Conservation (phyloP, 192 early-diverging fungal genomes). For the Coemansia sp. region DNA sequence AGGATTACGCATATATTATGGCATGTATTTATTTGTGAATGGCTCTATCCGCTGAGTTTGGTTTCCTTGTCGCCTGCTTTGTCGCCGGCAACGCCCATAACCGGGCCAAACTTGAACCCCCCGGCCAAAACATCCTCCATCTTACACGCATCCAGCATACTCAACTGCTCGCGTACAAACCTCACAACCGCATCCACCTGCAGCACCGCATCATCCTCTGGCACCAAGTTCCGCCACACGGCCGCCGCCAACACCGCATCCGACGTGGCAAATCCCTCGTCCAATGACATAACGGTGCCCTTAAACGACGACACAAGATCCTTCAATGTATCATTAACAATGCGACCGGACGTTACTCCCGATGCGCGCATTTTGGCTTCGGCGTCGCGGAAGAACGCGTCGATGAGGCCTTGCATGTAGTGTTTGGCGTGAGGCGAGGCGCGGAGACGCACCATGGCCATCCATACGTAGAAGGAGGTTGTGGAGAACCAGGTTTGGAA, state of each 20-base stretch:
- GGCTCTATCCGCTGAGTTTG: too few relatives aligned
- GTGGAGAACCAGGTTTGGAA: slow-evolving; percentile 95
- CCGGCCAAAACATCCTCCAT: slow-evolving; percentile 21
- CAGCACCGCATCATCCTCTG: slow-evolving; percentile 30
- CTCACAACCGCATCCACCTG: slow-evolving; percentile 24
- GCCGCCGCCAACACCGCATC: slow-evolving; percentile 89
- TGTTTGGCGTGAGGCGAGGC: slow-evolving; percentile 71
- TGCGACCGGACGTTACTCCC: slow-evolving; percentile 72
- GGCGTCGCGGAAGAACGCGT: slow-evolving; percentile 84
- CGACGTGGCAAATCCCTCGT: slow-evolving; percentile 84
- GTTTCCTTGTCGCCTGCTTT: too few relatives aligned
- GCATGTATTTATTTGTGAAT: too few relatives aligned
- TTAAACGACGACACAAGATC: slow-evolving; percentile 83
- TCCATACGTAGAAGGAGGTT: slow-evolving; percentile 90
- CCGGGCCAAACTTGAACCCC: slow-evolving; percentile 36
- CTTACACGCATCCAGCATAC: slow-evolving; percentile 23
- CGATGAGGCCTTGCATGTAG: slow-evolving; percentile 84
- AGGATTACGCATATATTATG: too few relatives aligned
- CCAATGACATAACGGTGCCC: slow-evolving; percentile 86
- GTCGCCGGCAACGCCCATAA: not conserved
- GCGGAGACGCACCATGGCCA: slow-evolving; percentile 82
- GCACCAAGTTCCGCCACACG: slow-evolving; percentile 68
- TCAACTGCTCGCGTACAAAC: slow-evolving; percentile 33
- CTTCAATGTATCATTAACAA: slow-evolving; percentile 73
- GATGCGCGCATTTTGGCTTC: slow-evolving; percentile 81